Evolutionary conservation across 169 alveolate genomes (phyloP).

Genomic region (Cardiosporidium cionae): DNA sequence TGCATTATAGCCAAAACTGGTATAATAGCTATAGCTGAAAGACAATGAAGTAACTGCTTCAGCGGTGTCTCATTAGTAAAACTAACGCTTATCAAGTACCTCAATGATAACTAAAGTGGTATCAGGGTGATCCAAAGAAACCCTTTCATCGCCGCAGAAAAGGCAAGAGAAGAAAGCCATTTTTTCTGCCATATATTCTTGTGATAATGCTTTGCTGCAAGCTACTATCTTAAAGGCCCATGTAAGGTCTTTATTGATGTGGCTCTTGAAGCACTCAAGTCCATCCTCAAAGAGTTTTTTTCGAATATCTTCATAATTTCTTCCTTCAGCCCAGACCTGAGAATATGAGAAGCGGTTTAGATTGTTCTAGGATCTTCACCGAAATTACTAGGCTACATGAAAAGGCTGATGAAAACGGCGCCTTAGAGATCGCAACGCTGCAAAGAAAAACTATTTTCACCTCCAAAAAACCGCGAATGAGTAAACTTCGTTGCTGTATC

Average conservation of each 20-base stretch:
- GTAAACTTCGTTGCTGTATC: constrained; percentile 13
- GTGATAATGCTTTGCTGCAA: constrained; percentile 4
- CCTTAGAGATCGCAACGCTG: too few species aligned
- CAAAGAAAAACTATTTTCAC: constrained; percentile 1
- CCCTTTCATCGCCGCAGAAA: background rate
- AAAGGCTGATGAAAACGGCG: too few species aligned
- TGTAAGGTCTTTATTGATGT: background rate
- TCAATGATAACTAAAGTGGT: constrained; percentile 9
- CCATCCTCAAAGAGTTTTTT: background rate
- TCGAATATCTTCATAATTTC: background rate
- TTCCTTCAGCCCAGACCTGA: constrained; percentile 32
- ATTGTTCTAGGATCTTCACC: too few species aligned
- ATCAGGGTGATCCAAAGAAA: background rate
- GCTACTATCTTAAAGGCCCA: constrained; percentile 22
- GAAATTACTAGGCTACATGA: too few species aligned
- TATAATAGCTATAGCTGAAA: too few species aligned
- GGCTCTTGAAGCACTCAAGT: background rate
- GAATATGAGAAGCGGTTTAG: background rate
- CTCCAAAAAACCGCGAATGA: constrained; percentile 25
- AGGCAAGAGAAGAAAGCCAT: constrained; percentile 6
- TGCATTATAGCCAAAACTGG: background rate
- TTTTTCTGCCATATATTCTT: background rate
- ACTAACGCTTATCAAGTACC: too few species aligned
- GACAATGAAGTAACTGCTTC: too few species aligned
- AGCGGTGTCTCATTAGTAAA: too few species aligned